Base-by-base conservation (phyloP, 2,329 filamentous ascomycete genomes). In the Botrytis deweyae region DNA sequence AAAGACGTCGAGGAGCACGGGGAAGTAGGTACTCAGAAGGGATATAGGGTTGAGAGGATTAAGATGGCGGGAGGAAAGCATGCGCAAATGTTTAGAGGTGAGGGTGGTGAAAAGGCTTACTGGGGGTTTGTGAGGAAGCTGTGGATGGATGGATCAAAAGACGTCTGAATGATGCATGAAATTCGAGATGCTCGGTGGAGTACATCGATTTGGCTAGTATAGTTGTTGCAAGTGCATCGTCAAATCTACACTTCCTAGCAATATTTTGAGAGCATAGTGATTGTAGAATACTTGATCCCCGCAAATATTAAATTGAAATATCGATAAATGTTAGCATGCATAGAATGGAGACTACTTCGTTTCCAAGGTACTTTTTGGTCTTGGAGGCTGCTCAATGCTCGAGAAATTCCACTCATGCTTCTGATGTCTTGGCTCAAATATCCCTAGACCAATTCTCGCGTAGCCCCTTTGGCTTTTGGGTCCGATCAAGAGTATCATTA, bases 61-160 rank as follows among this genome's bases (percentile, higher is more conserved):
- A 61, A 74, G 61, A 79, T 59, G 73, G 76, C 77, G 42, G 76
- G 74, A 16, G 78, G 75, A 25, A 69, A 75, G 46, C 79, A 80
- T 76, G 78, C 76, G 20, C 78, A 79, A 71, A 65, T 78, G 72
- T 79, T 78, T 66, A 77, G 68, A 55, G 78, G 77, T 20, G 76
- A 77, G 52, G 76, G 76, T 1, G 78, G 79, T 3, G 77, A 79
- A 72, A 59, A 74, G 29, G 77, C 72, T 69, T 80, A 80, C 74
- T 80, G 78, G 78, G 75, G 64, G 0, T 79, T 76, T 72, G 52
- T 80, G 7, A 61, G 75, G 69, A 75, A 73, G 44, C 40, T 78
- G 25, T 79, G 78, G 78, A 74, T 20, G 16, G 22, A n/a, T 25
- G 69, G 42, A 22, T 49, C 6, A 9, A 16, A 9, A 22, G 46